Percentiles rank a stretch among this genome's conserved stretches.
Conservation (phyloP, 2,329 filamentous ascomycete genomes). For the Claviceps digitariae region DNA sequence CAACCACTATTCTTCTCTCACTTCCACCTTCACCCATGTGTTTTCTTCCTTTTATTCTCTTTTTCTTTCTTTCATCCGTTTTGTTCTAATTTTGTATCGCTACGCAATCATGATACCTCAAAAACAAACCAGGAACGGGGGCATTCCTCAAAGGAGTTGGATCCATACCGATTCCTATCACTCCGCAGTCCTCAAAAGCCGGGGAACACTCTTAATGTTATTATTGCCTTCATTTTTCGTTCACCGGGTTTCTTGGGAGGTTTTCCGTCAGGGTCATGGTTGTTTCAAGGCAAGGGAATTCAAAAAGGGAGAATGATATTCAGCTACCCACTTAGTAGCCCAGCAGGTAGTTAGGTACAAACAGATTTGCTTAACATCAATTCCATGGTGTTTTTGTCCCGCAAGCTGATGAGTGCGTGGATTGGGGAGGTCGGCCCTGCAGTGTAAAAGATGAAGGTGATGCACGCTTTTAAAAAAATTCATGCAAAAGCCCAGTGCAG, state of each 20-base stretch:
- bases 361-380: background rate
- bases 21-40: background rate
- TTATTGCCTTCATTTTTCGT: background rate
- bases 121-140: background rate
- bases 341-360: background rate
- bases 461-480: background rate
- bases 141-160: background rate
- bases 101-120: background rate
- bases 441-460: background rate
- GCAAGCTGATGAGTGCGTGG: background rate
- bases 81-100: background rate
- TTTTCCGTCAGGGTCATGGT: no score
- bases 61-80: background rate
- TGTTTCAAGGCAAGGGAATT: no score
- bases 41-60: background rate
- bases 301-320: background rate
- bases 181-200: background rate
- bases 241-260: no score
- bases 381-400: background rate
- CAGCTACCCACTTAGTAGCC: background rate
- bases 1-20: background rate
- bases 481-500: background rate
- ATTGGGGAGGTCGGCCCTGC: background rate
- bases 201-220: background rate
- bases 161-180: background rate